phyloP scores from a whole-genome alignment of 805 yeast genomes.

The Pichia scutulata region DNA sequence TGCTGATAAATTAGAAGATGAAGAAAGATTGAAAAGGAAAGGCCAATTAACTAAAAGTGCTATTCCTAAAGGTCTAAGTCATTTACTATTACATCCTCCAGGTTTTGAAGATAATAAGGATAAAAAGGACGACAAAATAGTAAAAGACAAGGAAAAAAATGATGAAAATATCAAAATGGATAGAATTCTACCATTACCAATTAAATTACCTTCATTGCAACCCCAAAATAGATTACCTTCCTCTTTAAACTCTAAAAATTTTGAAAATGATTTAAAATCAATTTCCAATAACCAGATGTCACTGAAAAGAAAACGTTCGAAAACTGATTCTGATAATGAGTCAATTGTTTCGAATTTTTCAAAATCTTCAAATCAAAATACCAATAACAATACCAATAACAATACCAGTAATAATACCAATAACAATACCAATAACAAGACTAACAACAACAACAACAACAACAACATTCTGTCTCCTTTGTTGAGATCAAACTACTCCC shows the following conservation, averaged over 20 bases:
- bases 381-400: background rate
- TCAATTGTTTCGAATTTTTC: constrained; percentile 1
- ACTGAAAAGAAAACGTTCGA: constrained; percentile 6
- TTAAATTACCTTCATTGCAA: constrained; percentile 8
- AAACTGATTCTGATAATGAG: constrained; percentile 5
- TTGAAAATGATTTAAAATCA: constrained; percentile 5
- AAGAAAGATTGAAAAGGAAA: constrained; percentile 39
- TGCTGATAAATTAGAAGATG: constrained; percentile 36
- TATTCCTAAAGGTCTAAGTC: constrained; percentile 48
- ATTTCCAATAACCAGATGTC: background rate
- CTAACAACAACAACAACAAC: background rate
- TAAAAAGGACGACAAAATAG: background rate
- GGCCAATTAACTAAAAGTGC: constrained; percentile 44
- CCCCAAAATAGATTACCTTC: constrained; percentile 9
- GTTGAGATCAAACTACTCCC: background rate
- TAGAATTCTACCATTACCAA: constrained; percentile 12
- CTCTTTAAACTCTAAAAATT: constrained; percentile 6
- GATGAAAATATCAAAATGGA: background rate
- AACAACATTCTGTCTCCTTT: constrained; percentile 24
- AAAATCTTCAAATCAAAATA: background rate
- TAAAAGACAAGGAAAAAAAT: background rate
- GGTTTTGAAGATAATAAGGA: constrained; percentile 3
- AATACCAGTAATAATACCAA: no score
- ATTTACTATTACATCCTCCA: constrained; percentile 33
- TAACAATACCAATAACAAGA: background rate